phyloP scores from a whole-genome alignment of 495 filamentous ascomycete genomes.

The Rhypophila decipiens region DNA sequence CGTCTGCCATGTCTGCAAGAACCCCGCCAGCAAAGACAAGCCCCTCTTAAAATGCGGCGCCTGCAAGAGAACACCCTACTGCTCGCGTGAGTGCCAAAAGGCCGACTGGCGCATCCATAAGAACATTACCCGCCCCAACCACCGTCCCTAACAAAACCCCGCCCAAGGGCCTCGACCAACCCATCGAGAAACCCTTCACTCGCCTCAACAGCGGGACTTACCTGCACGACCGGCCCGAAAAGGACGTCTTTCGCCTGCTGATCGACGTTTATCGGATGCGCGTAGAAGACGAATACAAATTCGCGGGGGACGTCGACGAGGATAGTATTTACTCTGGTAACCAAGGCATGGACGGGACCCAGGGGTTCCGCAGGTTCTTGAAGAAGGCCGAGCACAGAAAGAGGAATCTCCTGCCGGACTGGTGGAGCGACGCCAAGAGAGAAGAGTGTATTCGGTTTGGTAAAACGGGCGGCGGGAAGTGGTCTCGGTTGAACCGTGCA shows the following conservation, averaged over 20 bases:
- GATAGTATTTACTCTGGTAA: constrained; percentile 1
- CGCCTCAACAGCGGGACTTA: too few relatives aligned
- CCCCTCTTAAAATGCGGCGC: too few relatives aligned
- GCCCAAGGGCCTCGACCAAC: too few relatives aligned
- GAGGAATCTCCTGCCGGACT: constrained; percentile 29
- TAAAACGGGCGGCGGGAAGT: constrained; percentile 9
- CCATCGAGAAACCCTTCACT: too few relatives aligned
- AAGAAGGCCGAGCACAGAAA: neutral
- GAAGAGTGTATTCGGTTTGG: constrained; percentile 21
- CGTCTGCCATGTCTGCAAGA: too few relatives aligned
- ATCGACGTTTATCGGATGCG: constrained; percentile 44
- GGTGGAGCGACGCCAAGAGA: constrained; percentile 34
- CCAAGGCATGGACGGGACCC: neutral
- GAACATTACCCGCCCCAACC: too few relatives aligned
- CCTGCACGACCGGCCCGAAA: constrained; percentile 33
- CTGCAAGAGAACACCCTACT: too few relatives aligned
- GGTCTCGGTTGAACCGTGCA: constrained; percentile 10
- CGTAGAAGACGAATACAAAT: constrained; percentile 30
- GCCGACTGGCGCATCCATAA: too few relatives aligned
- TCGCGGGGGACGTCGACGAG: neutral
- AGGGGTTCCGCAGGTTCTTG: constrained; percentile 15
- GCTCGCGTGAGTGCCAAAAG: too few relatives aligned
- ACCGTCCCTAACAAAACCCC: too few relatives aligned
- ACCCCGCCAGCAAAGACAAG: too few relatives aligned
- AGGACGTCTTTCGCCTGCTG: constrained; percentile 39